Base-by-base conservation (phyloP, 306 rosid species). In the Prinsepia uniflora region DNA sequence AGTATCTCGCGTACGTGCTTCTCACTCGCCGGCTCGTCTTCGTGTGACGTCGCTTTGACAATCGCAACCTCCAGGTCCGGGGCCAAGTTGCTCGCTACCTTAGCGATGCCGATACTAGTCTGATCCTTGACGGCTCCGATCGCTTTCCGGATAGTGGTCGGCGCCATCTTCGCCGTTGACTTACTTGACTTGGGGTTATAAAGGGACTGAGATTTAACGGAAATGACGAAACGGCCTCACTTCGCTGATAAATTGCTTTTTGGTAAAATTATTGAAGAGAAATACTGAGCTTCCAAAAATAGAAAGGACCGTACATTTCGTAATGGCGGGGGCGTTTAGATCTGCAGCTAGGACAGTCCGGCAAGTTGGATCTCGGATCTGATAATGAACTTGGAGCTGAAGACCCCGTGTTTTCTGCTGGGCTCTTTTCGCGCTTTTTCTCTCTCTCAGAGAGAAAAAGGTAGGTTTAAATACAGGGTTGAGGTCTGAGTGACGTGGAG, bases 91-190 rank as follows among this genome's bases (percentile, higher is more conserved):
- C 99, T 84, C 3, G 96, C 88, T 13, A 94, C 99, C 78, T 89
- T 94, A 17, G 99, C 99, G 9, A 94, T 80, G n/a, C 98, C 98
- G 40, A 94, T 90, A 70, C 98, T 94, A 24, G 98, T 94, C 87
- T 94, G 98, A 74, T 94, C 99, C 95, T 94, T 94, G 68, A 94
- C 89, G 59, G 90, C 97, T 17, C 99, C 99, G 53, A 94, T 91
- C 83, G 99, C 99, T 68, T 94, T 94, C 47, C 99, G 92, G 61
- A 94, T 90, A 84, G 97, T 94, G 75, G 87, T 91, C 78, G 95
- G 81, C 80, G 99, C 88, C 98, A 94, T 91, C 72, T 52, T 75
- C 50, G 78, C 68, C 54, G 18, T 20, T 67, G 70, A 60, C 46
- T 60, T 68, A 45, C 47, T 43, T 75, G 44, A 10, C 61, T 10